Conservation (phyloP, 768 basidiomycete genomes). For the Lactarius evosmus region DNA sequence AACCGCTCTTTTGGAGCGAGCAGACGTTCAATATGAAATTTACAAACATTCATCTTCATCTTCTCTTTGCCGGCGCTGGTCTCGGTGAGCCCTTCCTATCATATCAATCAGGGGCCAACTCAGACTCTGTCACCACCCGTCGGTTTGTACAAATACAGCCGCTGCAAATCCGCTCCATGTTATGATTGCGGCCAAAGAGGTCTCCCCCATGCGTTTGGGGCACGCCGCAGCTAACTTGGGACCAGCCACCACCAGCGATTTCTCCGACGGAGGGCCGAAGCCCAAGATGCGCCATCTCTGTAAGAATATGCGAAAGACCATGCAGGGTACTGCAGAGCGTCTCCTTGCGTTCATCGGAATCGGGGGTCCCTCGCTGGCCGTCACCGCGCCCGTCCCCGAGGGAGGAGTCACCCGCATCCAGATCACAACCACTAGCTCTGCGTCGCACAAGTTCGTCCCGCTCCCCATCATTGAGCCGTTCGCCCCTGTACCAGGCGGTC, state of each 20-base stretch:
- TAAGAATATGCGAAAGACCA: slow-evolving; percentile 24
- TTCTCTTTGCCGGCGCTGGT: slow-evolving; percentile 17
- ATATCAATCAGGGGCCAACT: background rate
- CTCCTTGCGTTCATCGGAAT: slow-evolving; percentile 22
- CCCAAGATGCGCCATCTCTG: slow-evolving; percentile 26
- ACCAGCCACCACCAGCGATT: background rate
- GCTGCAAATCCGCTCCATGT: slow-evolving; percentile 16
- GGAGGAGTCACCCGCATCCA: slow-evolving; percentile 9
- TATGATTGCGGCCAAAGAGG: slow-evolving; percentile 15
- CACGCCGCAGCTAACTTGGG: slow-evolving; percentile 13
- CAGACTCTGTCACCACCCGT: background rate
- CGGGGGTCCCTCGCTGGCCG: slow-evolving; percentile 2
- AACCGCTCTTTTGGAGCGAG: background rate
- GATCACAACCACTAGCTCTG: background rate
- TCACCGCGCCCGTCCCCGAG: slow-evolving; percentile 1
- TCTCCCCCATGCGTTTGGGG: slow-evolving; percentile 23
- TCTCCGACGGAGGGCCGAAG: slow-evolving; percentile 5
- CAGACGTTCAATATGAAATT: background rate
- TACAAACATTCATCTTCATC: background rate
- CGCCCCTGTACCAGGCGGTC: background rate
- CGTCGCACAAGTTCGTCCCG: background rate
- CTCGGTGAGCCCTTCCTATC: slow-evolving; percentile 17
- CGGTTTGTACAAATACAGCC: slow-evolving; percentile 16
- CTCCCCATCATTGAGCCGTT: background rate
- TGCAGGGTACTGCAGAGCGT: slow-evolving; percentile 14